phyloP scores from a whole-genome alignment of 2,329 filamentous ascomycete genomes.

The Tympanopsis confertula region DNA sequence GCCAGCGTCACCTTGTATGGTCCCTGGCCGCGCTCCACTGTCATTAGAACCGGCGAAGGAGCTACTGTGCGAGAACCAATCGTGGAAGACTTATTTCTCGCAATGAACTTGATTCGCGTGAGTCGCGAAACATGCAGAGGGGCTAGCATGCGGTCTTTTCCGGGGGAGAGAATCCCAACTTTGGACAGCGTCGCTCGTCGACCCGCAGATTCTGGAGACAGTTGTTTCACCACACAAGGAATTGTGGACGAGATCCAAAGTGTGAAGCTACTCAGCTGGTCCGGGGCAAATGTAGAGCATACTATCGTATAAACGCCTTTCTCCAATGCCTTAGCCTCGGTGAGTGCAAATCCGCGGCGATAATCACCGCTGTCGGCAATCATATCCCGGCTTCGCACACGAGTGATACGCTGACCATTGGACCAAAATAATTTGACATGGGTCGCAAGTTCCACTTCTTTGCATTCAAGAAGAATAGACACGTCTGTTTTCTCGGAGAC shows the following conservation, averaged over 20 bases:
- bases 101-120: not conserved
- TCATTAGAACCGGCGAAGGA: not conserved
- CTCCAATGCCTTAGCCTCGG: conserved; percentile 44
- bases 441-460: conserved; percentile 56
- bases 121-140: not conserved
- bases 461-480: conserved; percentile 63
- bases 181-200: conserved; percentile 17
- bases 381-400: conserved; percentile 65
- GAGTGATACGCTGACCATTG: conserved; percentile 57
- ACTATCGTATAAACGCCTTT: conserved; percentile 75
- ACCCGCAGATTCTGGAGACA: conserved; percentile 67
- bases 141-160: conserved; percentile 1
- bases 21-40: not conserved
- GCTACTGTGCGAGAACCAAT: not conserved
- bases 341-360: conserved; percentile 64
- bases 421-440: conserved; percentile 80
- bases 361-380: conserved; percentile 81
- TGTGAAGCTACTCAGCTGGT: conserved; percentile 63
- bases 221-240: conserved; percentile 40
- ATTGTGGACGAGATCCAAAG: conserved; percentile 60
- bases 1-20: not conserved
- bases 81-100: not conserved
- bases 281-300: conserved; percentile 79
- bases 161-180: not conserved
- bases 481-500: conserved; percentile 47